Conservation (phyloP, 2,329 filamentous ascomycete genomes). For the Mycosphaerella arachidis region DNA sequence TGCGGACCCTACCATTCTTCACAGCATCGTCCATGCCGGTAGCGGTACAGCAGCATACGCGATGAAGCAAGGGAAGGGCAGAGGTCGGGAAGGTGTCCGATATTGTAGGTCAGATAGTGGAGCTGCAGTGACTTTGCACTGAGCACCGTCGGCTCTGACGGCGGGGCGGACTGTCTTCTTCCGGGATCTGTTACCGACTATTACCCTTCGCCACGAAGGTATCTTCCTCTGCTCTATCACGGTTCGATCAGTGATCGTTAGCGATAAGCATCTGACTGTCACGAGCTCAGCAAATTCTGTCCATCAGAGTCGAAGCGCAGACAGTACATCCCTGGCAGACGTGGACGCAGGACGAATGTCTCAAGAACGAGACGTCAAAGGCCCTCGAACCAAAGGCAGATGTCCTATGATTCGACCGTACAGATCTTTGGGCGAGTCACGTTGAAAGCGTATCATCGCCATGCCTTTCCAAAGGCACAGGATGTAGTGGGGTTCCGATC, state of each 20-base stretch:
- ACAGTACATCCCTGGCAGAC: too few relatives aligned
- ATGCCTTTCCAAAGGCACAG: too few relatives aligned
- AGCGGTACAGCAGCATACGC: background rate
- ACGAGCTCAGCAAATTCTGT: too few relatives aligned
- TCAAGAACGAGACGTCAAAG: too few relatives aligned
- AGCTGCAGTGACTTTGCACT: background rate
- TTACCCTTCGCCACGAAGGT: background rate
- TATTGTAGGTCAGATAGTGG: background rate
- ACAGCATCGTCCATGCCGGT: background rate
- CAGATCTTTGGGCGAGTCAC: too few relatives aligned
- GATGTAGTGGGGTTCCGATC: too few relatives aligned
- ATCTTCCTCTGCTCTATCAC: background rate
- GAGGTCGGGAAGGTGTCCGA: background rate
- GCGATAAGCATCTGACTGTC: too few relatives aligned
- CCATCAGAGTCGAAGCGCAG: too few relatives aligned
- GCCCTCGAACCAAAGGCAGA: too few relatives aligned
- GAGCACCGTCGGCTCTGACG: background rate
- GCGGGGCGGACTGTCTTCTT: background rate
- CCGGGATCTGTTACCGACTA: background rate
- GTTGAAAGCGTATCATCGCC: too few relatives aligned
- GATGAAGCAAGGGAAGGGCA: background rate
- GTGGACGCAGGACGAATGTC: too few relatives aligned
- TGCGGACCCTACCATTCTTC: slow-evolving; percentile 7
- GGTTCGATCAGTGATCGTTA: background rate
- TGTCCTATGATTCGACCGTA: too few relatives aligned